Conservation (phyloP, 441 rosid species). For the Hypseocharis bilobata region DNA sequence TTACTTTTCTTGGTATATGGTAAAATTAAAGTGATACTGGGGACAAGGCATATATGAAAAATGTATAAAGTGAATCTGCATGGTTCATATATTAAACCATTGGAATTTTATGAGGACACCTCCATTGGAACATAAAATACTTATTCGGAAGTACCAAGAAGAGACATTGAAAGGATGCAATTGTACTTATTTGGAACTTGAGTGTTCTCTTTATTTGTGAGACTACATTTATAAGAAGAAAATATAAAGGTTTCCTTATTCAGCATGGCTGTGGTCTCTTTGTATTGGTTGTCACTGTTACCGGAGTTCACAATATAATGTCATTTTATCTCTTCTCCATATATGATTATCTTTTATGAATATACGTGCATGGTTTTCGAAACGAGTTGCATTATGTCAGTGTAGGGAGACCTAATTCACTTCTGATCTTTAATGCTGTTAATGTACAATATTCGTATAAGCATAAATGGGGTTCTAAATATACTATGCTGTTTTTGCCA, state of each 20-base stretch:
- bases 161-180: neutral
- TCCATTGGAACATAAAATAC: neutral
- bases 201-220: too few species aligned
- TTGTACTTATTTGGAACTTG: neutral
- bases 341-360: neutral
- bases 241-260: too few species aligned
- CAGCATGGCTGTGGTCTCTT: neutral
- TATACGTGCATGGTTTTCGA: neutral
- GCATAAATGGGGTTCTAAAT: too few species aligned
- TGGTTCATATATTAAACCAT: neutral
- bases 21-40: too few species aligned
- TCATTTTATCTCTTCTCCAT: neutral
- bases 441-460: too few species aligned
- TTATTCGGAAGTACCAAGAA: neutral
- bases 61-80: neutral
- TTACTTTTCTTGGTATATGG: neutral
- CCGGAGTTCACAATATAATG: neutral
- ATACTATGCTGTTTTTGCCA: too few species aligned
- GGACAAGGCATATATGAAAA: too few species aligned
- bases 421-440: too few species aligned
- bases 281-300: too few species aligned
- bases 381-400: too few species aligned
- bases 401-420: too few species aligned
- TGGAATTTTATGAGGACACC: neutral
- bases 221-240: too few species aligned